Evolutionary conservation across 208 protist species (phyloP), one percentile per base, ranked within the genome.

Genomic region (Vickermania spadyakhi): DNA sequence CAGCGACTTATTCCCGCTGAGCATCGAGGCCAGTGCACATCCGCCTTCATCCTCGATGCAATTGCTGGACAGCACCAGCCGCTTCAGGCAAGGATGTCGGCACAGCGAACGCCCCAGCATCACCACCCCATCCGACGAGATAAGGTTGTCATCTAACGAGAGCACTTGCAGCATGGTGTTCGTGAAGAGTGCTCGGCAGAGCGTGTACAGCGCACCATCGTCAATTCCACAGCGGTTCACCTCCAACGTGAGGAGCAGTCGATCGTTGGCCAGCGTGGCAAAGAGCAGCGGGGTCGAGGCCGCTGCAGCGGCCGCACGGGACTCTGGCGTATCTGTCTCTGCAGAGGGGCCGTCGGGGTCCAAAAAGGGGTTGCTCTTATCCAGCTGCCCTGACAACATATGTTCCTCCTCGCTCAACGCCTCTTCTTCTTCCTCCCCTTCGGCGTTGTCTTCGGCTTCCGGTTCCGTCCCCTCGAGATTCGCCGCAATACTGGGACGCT

Each of bases 21-120:
- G 54, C 52, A 89, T 79, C 2, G 69, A 63, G 49, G 89, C 81
- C 56, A 96, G 65, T 50, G 86, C 84, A 36, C 84, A 91, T 7
- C 58, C 74, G 7, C 89, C 86, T 60, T 96, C 89, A 62, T 93
- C 82, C 50, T 70, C 66, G 26, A 96, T 60, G 1, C 58, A 49
- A 68, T 93, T 96, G 1, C 75, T 74, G 26, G 80, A 68, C 7
- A 96, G 60, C 28, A 72, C 73, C 0, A 96, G 69, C 49, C 67
- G 56, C 60, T 78, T 66, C 18, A 96, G 61, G 21, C 53, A 64
- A 1, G 66, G 56, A 62, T 96, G 82, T 2, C 65, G 72, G 58
- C 70, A 81, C 26, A 96, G 64, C 22, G 79, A 68, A 11, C 78
- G 67, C 26, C 79, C 75, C 13, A 96, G 70, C 62, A 68, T 59